Evolutionary conservation across 768 basidiomycete species (phyloP), one percentile per base, ranked within the genome.

Genomic region (Pholiota molesta): DNA sequence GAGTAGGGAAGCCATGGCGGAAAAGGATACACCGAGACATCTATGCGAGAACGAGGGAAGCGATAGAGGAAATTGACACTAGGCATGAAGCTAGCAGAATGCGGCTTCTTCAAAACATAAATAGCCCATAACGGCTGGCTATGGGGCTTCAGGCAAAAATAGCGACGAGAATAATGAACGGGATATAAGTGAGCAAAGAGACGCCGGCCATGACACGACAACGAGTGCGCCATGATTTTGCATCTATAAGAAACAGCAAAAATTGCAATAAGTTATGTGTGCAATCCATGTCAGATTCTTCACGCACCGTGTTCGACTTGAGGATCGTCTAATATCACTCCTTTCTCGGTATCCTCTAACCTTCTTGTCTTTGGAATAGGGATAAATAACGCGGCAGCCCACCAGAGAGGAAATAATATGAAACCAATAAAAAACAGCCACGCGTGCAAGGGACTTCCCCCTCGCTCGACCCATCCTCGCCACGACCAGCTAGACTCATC

Each of bases 391-490:
- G 77, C 78, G 72, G 83, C 74, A 72, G 71, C 78, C 90, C 77
- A 92, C 78, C 89, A 91, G 75, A 90, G 72, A 75, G 75, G 91
- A 68, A 77, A 91, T 73, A 80, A 73, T 72, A 77, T 80, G 69
- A 92, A 92, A 14, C 90, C 91, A 59, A 88, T 59, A 70, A 91
- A 92, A 74, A 94, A 93, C 26, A 86, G 72, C 91, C 91, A 92
- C 13, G 89, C 88, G 62, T 91, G 90, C 26, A 86, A 61, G 3
- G 90, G 85, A 64, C 86, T 86, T 33, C 80, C 83, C n/a, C 81
- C 81, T 49, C 82, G 75, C 60, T 78, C 77, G 6, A 73, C 80
- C 81, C 73, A 81, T 9, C 75, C 74, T 35, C 68, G 66, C 62
- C 71, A 69, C 7, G 69, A 66, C 73, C 75, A 75, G 26, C 73